Evolutionary conservation across 106 monocot species (phyloP), one percentile per base, ranked within the genome.

Genomic region (Vanilla planifolia): DNA sequence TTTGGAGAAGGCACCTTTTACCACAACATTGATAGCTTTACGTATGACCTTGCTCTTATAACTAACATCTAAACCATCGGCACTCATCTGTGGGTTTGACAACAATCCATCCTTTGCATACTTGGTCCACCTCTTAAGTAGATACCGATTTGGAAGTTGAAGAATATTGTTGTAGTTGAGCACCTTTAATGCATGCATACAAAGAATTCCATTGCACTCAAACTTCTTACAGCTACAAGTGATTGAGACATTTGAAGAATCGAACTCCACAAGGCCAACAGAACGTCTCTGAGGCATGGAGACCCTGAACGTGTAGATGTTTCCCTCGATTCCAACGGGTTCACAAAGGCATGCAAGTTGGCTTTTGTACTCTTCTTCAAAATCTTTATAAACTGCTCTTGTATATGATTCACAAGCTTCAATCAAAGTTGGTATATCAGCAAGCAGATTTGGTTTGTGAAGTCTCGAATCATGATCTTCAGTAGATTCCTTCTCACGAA

Each of bases 121-220:
- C 34, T 77, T 82, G 4, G 77, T 73, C 81, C 77, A 82, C 39
- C 81, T 64, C 52, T 73, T 82, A 16, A 77, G 41, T 21, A 82
- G 41, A 24, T 82, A 82, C n/a, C 59, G 68, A 35, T 64, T 5
- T 9, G 81, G 77, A 27, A 82, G 68, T 21, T 73, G 48, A 51
- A 77, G 65, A 25, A 82, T 82, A 61, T 82, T 82, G 44, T 82
- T 82, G 46, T 77, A 69, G 61, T 82, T 82, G 23, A 82, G 73
- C 67, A 77, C 81, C 48, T 82, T 82, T 21, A 82, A 32, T 9
- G 81, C 77, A 56, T 82, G 77, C 81, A 82, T 82, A 64, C 81
- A 82, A 24, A 82, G 59, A 42, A 82, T 77, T 35, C 81, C 76
- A 72, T 69, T 66, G 0, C 57, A 65, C 51, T 82, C 80, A 19